phyloP scores from a whole-genome alignment of 495 filamentous ascomycete species.

The Aspergillus funiculosus region DNA sequence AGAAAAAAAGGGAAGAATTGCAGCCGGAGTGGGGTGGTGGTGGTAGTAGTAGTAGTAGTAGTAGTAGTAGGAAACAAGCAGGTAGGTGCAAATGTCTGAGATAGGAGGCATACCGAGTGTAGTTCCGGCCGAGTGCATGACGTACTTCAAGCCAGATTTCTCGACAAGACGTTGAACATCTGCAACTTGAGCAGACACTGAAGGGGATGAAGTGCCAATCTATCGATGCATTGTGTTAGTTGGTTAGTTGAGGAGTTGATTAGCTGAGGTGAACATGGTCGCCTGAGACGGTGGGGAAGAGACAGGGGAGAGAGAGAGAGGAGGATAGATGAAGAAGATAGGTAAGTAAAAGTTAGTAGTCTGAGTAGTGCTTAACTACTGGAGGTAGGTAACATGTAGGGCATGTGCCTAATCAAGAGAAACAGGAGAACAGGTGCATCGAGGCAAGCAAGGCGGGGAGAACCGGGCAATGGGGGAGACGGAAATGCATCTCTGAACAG shows the following conservation, averaged over 20 bases:
- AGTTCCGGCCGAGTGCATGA: slow-evolving; percentile 89
- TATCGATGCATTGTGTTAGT: slow-evolving; percentile 24
- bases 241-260: slow-evolving; percentile 23
- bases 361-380: too few relatives aligned
- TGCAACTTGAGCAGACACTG: slow-evolving; percentile 82
- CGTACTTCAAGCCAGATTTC: slow-evolving; percentile 69
- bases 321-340: background rate
- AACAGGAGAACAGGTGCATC: background rate
- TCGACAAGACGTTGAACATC: slow-evolving; percentile 82
- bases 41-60: background rate
- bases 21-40: too few relatives aligned
- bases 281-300: background rate
- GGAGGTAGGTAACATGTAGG: too few relatives aligned
- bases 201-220: slow-evolving; percentile 76
- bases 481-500: background rate
- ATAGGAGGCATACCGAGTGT: slow-evolving; percentile 69
- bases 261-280: slow-evolving; percentile 10
- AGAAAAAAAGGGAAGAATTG: background rate
- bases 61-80: background rate
- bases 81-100: too few relatives aligned
- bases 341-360: too few relatives aligned
- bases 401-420: background rate
- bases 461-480: background rate
- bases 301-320: slow-evolving; percentile 6
- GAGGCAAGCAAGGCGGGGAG: background rate